These are phyloP conservation scores for Nidularia sp. DNA, from an alignment of 768 basidiomycete genomes.

Conservation along the genomic window DNA sequence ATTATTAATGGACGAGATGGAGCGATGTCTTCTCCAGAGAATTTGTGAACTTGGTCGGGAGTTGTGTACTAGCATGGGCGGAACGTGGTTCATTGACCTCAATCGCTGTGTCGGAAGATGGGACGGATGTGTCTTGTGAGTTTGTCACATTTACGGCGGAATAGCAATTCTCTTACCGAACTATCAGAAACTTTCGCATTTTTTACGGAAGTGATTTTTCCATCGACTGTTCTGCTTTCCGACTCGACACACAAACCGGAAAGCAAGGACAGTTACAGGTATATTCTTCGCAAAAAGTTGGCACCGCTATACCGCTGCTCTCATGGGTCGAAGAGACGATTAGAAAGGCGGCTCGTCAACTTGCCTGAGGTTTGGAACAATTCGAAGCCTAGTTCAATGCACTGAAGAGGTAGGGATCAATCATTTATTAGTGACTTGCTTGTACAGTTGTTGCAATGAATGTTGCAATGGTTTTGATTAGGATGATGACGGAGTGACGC, in stretches of 20 bases:
- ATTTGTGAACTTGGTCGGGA: constrained; percentile 66
- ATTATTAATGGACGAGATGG: constrained; percentile 74
- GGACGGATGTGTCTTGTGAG: constrained; percentile 77
- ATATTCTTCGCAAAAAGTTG: constrained; percentile 31
- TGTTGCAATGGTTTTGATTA: too few species aligned
- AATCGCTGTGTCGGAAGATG: constrained; percentile 73
- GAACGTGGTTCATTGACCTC: constrained; percentile 78
- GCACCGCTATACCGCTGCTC: constrained; percentile 31
- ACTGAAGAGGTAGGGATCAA: too few species aligned
- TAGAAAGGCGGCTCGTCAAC: background rate
- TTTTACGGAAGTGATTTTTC: constrained; percentile 43
- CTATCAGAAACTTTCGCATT: constrained; percentile 59
- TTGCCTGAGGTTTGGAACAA: too few species aligned
- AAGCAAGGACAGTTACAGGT: constrained; percentile 35
- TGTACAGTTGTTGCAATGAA: too few species aligned
- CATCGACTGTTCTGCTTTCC: constrained; percentile 58
- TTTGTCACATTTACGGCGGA: constrained; percentile 10
- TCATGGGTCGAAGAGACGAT: constrained; percentile 48
- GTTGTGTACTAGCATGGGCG: constrained; percentile 47
- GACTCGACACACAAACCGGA: constrained; percentile 36
- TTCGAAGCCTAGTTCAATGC: too few species aligned
- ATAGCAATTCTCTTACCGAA: background rate
- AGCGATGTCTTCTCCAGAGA: constrained; percentile 60
- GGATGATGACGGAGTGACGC: too few species aligned
- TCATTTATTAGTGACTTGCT: too few species aligned